phyloP scores from a whole-genome alignment of 345 rosid species.

The Microcos paniculata region DNA sequence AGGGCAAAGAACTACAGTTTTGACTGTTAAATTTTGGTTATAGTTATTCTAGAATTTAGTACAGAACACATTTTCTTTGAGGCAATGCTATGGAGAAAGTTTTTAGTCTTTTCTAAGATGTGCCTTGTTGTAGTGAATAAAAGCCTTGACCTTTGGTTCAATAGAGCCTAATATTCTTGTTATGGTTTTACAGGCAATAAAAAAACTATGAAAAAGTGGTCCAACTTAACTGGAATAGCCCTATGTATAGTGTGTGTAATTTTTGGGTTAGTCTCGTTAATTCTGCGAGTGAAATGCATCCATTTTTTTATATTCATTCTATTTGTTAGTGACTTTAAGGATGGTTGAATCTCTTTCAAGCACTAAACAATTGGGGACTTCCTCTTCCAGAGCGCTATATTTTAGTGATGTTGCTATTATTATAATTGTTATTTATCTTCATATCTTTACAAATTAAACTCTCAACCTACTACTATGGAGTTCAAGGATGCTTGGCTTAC shows the following conservation, averaged over 20 bases:
- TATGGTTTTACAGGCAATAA: slow-evolving; percentile 68
- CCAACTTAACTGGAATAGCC: too few species aligned
- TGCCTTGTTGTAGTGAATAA: not conserved
- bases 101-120: not conserved
- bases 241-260: too few species aligned
- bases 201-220: slow-evolving; percentile 90
- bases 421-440: too few species aligned
- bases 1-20: slow-evolving; percentile 90
- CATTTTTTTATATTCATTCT: slow-evolving; percentile 6
- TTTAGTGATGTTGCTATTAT: slow-evolving; percentile 2
- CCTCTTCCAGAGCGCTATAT: slow-evolving; percentile 73
- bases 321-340: slow-evolving; percentile 1
- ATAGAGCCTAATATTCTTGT: not conserved
- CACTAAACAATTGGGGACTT: slow-evolving; percentile 97
- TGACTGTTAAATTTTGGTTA: slow-evolving; percentile 7
- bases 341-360: slow-evolving; percentile 51
- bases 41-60: not conserved
- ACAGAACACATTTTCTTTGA: not conserved
- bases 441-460: not conserved
- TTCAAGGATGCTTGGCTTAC: not conserved
- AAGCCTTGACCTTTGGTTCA: not conserved
- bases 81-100: not conserved
- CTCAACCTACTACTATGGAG: not conserved
- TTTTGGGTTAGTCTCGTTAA: slow-evolving; percentile 9
- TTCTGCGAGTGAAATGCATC: slow-evolving; percentile 18